Evolutionary conservation across 2,329 filamentous ascomycete genomes (phyloP).

Genomic region (Tolypocladium tundrense): DNA sequence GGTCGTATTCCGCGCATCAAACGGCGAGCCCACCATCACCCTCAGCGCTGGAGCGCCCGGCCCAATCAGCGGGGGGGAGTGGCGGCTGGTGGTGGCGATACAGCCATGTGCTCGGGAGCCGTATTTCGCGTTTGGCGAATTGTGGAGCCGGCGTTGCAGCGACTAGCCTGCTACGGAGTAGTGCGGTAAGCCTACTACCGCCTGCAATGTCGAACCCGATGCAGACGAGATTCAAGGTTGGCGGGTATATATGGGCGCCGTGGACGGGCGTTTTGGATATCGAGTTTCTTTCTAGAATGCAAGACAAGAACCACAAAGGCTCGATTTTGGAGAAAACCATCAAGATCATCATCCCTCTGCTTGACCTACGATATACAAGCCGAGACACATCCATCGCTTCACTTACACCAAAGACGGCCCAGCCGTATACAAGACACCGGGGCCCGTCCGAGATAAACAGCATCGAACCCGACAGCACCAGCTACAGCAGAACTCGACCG

Average conservation of each 20-base stretch:
- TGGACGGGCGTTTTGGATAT: background rate
- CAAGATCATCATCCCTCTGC: background rate
- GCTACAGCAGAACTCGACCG: background rate
- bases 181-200: background rate
- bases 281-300: no score
- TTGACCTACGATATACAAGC: background rate
- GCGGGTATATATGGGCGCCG: background rate
- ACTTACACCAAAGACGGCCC: background rate
- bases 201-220: background rate
- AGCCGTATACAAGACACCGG: background rate
- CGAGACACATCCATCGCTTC: background rate
- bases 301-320: no score
- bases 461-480: background rate
- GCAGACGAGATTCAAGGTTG: background rate
- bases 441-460: background rate
- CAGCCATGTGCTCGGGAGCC: background rate
- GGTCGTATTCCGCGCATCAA: background rate
- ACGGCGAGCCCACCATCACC: no score
- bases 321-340: no score
- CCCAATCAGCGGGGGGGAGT: background rate
- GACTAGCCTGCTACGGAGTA: background rate
- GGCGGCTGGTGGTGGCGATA: background rate
- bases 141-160: background rate
- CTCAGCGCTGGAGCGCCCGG: no score
- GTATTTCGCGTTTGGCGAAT: constrained; percentile 1